Evolutionary conservation across 1,284 basidiomycete genomes (phyloP).

Genomic region (Hypsizygus ulmarius): DNA sequence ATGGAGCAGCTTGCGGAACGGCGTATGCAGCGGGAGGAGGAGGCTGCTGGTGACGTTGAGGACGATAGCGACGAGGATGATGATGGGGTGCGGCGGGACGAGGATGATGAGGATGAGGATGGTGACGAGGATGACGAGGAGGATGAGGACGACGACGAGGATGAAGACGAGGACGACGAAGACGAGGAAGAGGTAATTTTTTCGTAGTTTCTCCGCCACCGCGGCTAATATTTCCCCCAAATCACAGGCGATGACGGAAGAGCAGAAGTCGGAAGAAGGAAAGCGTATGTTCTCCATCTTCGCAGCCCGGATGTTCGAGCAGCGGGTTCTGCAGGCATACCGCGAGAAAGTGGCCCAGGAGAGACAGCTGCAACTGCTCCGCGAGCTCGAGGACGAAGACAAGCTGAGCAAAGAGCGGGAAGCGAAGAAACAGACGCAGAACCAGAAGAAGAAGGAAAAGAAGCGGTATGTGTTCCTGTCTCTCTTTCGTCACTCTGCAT

Average conservation of each 20-base stretch:
- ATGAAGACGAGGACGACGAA: conserved; percentile 50
- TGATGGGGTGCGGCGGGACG: conserved; percentile 34
- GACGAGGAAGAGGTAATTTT: conserved; percentile 47
- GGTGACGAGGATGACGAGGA: conserved; percentile 51
- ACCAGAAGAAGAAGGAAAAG: conserved; percentile 99
- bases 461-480: conserved; percentile 59
- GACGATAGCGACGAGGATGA: conserved; percentile 48
- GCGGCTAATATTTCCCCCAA: conserved; percentile 9
- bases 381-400: conserved; percentile 90
- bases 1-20: conserved; percentile 99
- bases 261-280: conserved; percentile 98
- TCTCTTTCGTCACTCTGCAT: conserved; percentile 7
- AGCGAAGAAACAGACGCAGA: conserved; percentile 93
- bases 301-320: conserved; percentile 99
- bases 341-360: conserved; percentile 92
- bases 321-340: conserved; percentile 91
- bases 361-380: conserved; percentile 81
- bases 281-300: conserved; percentile 99
- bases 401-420: conserved; percentile 78
- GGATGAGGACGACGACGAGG: conserved; percentile 43
- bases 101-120: conserved; percentile 49
- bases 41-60: conserved; percentile 73
- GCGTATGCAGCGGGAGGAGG: conserved; percentile 89
- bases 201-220: conserved; percentile 10
- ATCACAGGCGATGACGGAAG: conserved; percentile 71